Percentiles rank a stretch among this genome's conserved stretches.
Evolutionary conservation across 129 eudicot genomes (phyloP).

Genomic region (Flaveria sonorensis): DNA sequence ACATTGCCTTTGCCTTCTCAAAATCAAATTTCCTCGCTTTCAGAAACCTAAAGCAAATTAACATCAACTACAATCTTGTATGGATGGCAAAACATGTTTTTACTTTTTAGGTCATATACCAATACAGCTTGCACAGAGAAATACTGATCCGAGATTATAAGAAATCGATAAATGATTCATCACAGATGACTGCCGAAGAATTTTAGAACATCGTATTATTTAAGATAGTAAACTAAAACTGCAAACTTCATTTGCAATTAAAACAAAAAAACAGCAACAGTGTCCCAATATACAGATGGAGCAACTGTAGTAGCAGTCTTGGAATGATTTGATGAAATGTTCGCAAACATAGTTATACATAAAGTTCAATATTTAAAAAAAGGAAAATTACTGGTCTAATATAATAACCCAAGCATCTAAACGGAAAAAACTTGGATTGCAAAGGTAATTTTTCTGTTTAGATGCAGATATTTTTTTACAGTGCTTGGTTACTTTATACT

Average conservation of each 20-base stretch:
- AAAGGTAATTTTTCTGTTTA: not conserved
- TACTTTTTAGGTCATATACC: not conserved
- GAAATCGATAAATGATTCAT: conserved; percentile 1
- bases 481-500: not conserved
- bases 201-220: not conserved
- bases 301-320: not conserved
- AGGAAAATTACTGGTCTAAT: not conserved
- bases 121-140: conserved; percentile 14
- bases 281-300: not conserved
- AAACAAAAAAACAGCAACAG: not conserved
- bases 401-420: not conserved
- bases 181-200: not conserved
- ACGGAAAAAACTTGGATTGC: not conserved
- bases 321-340: not conserved
- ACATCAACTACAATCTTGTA: conserved; percentile 1
- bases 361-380: not conserved
- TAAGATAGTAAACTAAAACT: conserved; percentile 5
- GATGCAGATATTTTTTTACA: not conserved
- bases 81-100: conserved; percentile 17
- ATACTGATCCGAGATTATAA: not conserved
- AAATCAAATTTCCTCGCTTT: conserved; percentile 70
- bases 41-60: conserved; percentile 50
- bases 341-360: not conserved
- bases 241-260: not conserved
- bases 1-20: conserved; percentile 69